phyloP scores from a whole-genome alignment of 768 basidiomycete genomes.

The Russula lepida region DNA sequence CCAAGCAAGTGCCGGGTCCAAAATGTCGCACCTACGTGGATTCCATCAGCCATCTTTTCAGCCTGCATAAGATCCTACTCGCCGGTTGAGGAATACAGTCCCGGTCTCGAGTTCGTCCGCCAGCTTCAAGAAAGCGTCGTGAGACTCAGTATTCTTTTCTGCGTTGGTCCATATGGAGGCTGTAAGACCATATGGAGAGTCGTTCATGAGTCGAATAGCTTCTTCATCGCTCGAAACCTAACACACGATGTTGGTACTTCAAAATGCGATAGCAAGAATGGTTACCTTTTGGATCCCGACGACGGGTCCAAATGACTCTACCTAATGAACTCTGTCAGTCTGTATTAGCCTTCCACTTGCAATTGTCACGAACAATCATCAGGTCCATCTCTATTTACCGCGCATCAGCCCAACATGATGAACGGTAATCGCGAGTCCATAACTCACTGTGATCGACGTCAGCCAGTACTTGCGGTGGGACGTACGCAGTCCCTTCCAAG shows the following conservation, averaged over 20 bases:
- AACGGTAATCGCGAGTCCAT: background rate
- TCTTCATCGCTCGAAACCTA: conserved; percentile 81
- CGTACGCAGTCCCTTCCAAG: conserved; percentile 58
- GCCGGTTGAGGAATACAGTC: conserved; percentile 91
- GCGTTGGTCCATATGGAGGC: conserved; percentile 90
- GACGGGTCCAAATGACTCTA: conserved; percentile 90
- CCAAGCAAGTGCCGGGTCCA: conserved; percentile 94
- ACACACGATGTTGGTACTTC: background rate
- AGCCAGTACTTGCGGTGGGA: conserved; percentile 85
- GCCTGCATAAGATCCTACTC: background rate
- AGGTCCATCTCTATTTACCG: conserved; percentile 70
- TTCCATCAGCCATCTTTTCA: conserved; percentile 5
- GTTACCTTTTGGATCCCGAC: conserved; percentile 85
- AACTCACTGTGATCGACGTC: conserved; percentile 81
- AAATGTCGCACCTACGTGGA: conserved; percentile 60
- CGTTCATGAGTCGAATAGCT: conserved; percentile 89
- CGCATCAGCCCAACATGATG: conserved; percentile 7
- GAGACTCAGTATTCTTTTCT: conserved; percentile 48
- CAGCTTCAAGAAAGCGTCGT: conserved; percentile 57
- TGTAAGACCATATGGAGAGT: conserved; percentile 90
- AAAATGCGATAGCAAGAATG: background rate
- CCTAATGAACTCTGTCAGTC: conserved; percentile 31
- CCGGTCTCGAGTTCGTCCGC: conserved; percentile 74
- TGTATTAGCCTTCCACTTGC: background rate
- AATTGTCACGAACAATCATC: conserved; percentile 58